phyloP scores from a whole-genome alignment of 495 filamentous ascomycete genomes.

The Podospora fimiseda region DNA sequence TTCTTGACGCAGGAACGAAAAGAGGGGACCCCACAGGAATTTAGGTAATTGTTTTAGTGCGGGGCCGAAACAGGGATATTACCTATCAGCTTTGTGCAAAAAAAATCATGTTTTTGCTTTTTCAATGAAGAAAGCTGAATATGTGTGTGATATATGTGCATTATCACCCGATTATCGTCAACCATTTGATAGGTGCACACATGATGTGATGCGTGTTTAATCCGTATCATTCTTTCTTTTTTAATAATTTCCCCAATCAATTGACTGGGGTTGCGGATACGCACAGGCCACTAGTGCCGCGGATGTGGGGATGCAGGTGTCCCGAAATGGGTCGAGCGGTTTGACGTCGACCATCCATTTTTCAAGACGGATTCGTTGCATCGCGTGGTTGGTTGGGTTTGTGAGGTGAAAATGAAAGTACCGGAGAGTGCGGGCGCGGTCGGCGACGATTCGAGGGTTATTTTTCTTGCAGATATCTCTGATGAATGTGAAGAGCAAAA shows the following conservation, averaged over 20 bases:
- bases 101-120: too few relatives aligned
- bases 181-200: too few relatives aligned
- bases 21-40: neutral
- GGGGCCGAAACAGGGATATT: too few relatives aligned
- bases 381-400: neutral
- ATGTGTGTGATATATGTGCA: neutral
- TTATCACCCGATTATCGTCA: neutral
- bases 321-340: neutral
- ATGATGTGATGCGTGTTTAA: too few relatives aligned
- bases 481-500: neutral
- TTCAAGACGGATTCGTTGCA: neutral
- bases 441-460: too few relatives aligned
- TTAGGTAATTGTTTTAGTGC: neutral
- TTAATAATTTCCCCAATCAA: neutral
- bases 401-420: too few relatives aligned
- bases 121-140: neutral
- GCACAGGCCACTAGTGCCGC: neutral
- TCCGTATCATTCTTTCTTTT: neutral
- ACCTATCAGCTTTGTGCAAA: too few relatives aligned
- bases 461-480: neutral
- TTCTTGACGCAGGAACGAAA: neutral
- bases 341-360: neutral
- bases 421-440: too few relatives aligned
- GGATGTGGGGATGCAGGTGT: neutral
- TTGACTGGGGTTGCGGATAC: neutral